A percentile compares a stretch with the other conserved stretches of the same genome.
Conservation (phyloP, 1,139 yeast genomes). For the Suhomyces maxii region DNA sequence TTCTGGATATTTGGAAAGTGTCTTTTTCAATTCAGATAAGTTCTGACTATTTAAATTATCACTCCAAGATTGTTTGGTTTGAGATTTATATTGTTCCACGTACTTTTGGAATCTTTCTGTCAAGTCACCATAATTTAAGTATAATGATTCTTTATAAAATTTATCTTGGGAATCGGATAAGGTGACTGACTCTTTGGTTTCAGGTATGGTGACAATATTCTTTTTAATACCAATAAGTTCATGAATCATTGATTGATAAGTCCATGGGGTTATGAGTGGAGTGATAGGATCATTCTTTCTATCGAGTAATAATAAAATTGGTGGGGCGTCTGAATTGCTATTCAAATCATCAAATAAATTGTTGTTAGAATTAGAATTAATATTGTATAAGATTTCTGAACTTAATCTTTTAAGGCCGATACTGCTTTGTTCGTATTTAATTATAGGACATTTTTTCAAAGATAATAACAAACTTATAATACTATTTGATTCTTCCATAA, state of each 20-base stretch:
- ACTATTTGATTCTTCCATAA: conserved; percentile 53
- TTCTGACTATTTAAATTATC: conserved; percentile 62
- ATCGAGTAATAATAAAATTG: conserved; percentile 76
- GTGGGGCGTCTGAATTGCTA: conserved; percentile 59
- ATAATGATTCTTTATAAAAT: conserved; percentile 79
- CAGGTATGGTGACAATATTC: conserved; percentile 70
- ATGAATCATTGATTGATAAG: conserved; percentile 96
- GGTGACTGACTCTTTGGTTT: conserved; percentile 55
- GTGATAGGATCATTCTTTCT: conserved; percentile 90
- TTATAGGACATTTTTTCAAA: conserved; percentile 71
- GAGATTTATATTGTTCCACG: conserved; percentile 78
- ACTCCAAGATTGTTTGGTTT: conserved; percentile 68
- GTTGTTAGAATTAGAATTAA: conserved; percentile 54
- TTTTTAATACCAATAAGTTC: conserved; percentile 81
- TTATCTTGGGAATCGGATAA: conserved; percentile 59
- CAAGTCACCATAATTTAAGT: conserved; percentile 88
- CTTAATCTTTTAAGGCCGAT: conserved; percentile 65
- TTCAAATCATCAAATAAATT: conserved; percentile 70
- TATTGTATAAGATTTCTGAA: conserved; percentile 60
- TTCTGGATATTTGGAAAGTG: conserved; percentile 91
- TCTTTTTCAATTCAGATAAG: conserved; percentile 83
- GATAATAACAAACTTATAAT: conserved; percentile 69
- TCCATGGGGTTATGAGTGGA: conserved; percentile 92
- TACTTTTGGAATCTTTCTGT: conserved; percentile 86
- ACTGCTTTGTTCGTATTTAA: conserved; percentile 72